Conservation (phyloP, 2,329 filamentous ascomycete genomes). For the Lomentospora prolificans region DNA sequence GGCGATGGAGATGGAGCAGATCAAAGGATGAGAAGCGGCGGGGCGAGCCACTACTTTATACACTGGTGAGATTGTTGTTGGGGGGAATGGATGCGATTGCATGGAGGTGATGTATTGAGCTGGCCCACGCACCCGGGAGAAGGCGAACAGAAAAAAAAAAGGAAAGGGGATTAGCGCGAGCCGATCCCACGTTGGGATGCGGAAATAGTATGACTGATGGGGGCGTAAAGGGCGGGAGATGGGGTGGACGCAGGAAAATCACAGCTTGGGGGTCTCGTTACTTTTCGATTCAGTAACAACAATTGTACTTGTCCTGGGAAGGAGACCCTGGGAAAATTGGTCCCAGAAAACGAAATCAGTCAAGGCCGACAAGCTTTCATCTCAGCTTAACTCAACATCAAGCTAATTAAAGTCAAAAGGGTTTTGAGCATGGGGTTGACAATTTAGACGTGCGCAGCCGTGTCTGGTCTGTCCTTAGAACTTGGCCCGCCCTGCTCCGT, state of each 20-base stretch:
- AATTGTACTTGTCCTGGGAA: neutral
- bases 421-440: too few relatives aligned
- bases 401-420: too few relatives aligned
- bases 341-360: neutral
- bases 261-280: neutral
- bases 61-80: neutral
- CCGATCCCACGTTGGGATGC: neutral
- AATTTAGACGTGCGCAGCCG: neutral
- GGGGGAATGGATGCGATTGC: neutral
- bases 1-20: neutral
- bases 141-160: neutral
- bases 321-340: neutral
- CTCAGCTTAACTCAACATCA: too few relatives aligned
- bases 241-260: neutral
- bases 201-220: neutral
- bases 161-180: neutral
- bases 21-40: neutral
- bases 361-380: too few relatives aligned
- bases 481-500: neutral
- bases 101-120: neutral
- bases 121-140: neutral
- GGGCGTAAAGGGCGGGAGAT: neutral
- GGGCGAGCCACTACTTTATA: conserved; percentile 1
- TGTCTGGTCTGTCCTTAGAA: neutral
- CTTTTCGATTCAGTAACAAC: neutral